Evolutionary conservation across 257 asterid genomes (phyloP), one percentile per base, ranked within the genome.

Genomic region (Penstemon newberryi): DNA sequence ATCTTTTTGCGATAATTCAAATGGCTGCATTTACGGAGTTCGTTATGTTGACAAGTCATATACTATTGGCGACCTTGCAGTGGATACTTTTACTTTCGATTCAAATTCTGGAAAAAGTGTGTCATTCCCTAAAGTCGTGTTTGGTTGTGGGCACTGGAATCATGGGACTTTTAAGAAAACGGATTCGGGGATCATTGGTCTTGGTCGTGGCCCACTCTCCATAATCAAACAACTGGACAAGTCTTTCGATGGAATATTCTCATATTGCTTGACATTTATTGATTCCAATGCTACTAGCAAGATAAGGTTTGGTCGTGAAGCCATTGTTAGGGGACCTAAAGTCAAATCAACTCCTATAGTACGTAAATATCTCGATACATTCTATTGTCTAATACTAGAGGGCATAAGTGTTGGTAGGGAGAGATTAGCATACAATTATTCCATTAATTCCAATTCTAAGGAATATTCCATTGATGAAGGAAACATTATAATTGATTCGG

Each of bases 401-500:
- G 77, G 73, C 5, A 7, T 87, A 5, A 79, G 83, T 4, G 81
- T 84, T 4, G 83, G 82, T 1, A 19, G 53, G 4, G 65, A 61
- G 4, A 71, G 33, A 4, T 8, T 75, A 11, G 55, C 3, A 1
- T 59, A 43, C 69, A 5, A 9, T 25, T 25, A 25, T 5, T 8
- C 64, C 1, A 25, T 25, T 4, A 18, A 5, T 0, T 4, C 25
- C 4, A 13, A 18, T 25, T 5, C 15, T 5, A 39, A 38, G 8
- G 40, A 45, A 0, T 2, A 25, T 25, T 0, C 33, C 2, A 38
- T 5, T 0, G 37, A 4, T 0, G 65, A 75, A 8, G 86, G 87
- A 0, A 84, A 89, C 62, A 83, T 89, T 2, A 73, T 89, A 9
- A 75, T 89, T 19, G 94, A 89, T 70, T 89, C 96, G 0, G 96